These are phyloP conservation scores for Claviceps humidiphila DNA, from an alignment of 2,329 filamentous ascomycete species.

Conservation along the genomic window DNA sequence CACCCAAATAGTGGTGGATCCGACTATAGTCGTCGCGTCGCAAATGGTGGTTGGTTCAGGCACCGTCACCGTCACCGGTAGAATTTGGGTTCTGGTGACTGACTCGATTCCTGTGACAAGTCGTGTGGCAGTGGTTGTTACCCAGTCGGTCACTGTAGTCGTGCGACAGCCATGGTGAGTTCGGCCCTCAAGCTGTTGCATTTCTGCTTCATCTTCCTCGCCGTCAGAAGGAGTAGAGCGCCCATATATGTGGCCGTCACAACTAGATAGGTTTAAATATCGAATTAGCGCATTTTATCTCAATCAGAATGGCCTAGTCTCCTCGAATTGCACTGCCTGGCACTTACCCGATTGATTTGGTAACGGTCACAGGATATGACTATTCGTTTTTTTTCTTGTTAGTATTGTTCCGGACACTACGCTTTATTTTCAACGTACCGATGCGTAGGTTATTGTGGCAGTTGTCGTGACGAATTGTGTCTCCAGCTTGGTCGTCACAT, in stretches of 20 bases:
- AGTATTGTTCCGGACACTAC: neutral
- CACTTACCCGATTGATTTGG: slow-evolving; percentile 8
- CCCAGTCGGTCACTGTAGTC: slow-evolving; percentile 11
- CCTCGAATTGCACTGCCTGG: neutral
- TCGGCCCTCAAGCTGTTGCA: neutral
- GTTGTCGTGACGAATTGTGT: slow-evolving; percentile 11
- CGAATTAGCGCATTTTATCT: neutral
- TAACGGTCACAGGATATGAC: slow-evolving; percentile 14
- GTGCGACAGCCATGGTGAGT: slow-evolving; percentile 7
- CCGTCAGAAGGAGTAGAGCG: neutral
- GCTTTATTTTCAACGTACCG: slow-evolving; percentile 4
- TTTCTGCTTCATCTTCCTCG: neutral
- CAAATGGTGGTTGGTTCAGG: slow-evolving; percentile 6
- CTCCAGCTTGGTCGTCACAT: slow-evolving; percentile 10
- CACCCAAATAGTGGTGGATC: slow-evolving; percentile 8
- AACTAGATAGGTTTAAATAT: neutral
- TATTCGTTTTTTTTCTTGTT: slow-evolving; percentile 6
- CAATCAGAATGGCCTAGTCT: neutral
- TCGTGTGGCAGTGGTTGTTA: slow-evolving; percentile 10
- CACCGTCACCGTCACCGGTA: slow-evolving; percentile 3
- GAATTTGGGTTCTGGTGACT: slow-evolving; percentile 7
- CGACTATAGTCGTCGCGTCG: slow-evolving; percentile 4
- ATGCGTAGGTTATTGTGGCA: slow-evolving; percentile 6
- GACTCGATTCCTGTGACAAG: slow-evolving; percentile 6
- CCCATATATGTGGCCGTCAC: neutral